phyloP scores from a whole-genome alignment of 495 filamentous ascomycete genomes.

The Chaetomidium leptoderma region DNA sequence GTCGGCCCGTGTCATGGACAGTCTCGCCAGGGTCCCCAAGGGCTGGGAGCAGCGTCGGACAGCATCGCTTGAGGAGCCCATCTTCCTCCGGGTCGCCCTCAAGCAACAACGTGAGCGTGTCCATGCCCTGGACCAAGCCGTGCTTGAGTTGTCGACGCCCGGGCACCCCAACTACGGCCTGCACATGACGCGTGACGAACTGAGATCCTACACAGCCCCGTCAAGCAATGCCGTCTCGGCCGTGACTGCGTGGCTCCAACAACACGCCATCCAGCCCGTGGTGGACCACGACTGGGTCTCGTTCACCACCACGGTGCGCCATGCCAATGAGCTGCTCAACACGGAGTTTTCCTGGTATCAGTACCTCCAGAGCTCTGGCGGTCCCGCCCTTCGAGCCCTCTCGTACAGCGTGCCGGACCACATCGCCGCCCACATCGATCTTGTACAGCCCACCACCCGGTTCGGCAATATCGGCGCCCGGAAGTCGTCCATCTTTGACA shows the following conservation, averaged over 20 bases:
- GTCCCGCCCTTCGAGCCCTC: slow-evolving; percentile 50
- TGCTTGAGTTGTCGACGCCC: slow-evolving; percentile 55
- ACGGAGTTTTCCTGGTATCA: slow-evolving; percentile 43
- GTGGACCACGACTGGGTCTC: slow-evolving; percentile 46
- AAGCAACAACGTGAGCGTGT: slow-evolving; percentile 32
- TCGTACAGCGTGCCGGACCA: slow-evolving; percentile 60
- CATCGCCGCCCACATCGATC: slow-evolving; percentile 56
- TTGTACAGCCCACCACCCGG: slow-evolving; percentile 65
- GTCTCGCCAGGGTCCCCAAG: slow-evolving; percentile 39
- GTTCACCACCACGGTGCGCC: slow-evolving; percentile 47
- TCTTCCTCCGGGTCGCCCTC: slow-evolving; percentile 35
- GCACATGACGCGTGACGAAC: slow-evolving; percentile 49
- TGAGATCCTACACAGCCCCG: slow-evolving; percentile 51
- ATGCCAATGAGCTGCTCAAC: slow-evolving; percentile 45
- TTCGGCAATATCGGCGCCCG: slow-evolving; percentile 42
- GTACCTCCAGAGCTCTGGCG: slow-evolving; percentile 37
- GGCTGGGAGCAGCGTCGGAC: slow-evolving; percentile 42
- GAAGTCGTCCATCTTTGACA: slow-evolving; percentile 30
- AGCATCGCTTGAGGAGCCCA: slow-evolving; percentile 32
- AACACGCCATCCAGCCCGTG: slow-evolving; percentile 45
- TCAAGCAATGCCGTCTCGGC: slow-evolving; percentile 40
- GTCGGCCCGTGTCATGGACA: slow-evolving; percentile 49
- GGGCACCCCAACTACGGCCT: slow-evolving; percentile 52
- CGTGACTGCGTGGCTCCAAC: slow-evolving; percentile 48
- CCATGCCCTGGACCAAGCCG: slow-evolving; percentile 51